Conservation (phyloP, 768 basidiomycete species). For the Tricholoma sp. region DNA sequence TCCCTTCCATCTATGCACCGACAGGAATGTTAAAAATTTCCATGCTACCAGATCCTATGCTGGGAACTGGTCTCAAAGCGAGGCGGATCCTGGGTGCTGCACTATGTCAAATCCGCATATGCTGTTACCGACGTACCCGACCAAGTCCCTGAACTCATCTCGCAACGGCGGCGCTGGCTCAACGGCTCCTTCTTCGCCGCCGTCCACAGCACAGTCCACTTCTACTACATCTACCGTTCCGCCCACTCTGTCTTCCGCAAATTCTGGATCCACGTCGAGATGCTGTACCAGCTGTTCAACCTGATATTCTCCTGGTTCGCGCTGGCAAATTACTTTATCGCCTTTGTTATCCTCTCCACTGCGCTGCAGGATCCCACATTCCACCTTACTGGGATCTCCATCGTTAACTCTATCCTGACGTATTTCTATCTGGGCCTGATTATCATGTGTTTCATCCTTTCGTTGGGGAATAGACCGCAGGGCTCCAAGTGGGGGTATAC, state of each 20-base stretch:
- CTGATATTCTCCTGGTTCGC: slow-evolving; percentile 92
- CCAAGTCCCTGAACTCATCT: slow-evolving; percentile 91
- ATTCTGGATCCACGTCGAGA: slow-evolving; percentile 92
- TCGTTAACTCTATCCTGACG: slow-evolving; percentile 73
- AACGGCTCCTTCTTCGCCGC: slow-evolving; percentile 99
- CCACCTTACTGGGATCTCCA: slow-evolving; percentile 54
- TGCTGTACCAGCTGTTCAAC: slow-evolving; percentile 88
- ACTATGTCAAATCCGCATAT: slow-evolving; percentile 95
- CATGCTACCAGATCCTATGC: slow-evolving; percentile 65
- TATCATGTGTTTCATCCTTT: slow-evolving; percentile 81
- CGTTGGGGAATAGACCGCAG: slow-evolving; percentile 89
- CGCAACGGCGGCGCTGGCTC: slow-evolving; percentile 93
- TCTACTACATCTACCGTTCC: slow-evolving; percentile 92
- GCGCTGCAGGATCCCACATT: slow-evolving; percentile 68
- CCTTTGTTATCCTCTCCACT: slow-evolving; percentile 71
- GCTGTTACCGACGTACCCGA: slow-evolving; percentile 93
- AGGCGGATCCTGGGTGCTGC: slow-evolving; percentile 83
- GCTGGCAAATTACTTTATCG: slow-evolving; percentile 87
- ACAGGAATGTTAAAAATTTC: not conserved
- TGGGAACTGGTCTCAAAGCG: slow-evolving; percentile 98
- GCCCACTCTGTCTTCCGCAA: slow-evolving; percentile 80
- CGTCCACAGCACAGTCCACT: slow-evolving; percentile 87
- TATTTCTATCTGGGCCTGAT: slow-evolving; percentile 88
- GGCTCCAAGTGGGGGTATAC: slow-evolving; percentile 89
- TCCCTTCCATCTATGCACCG: not conserved